phyloP scores from a whole-genome alignment of 495 filamentous ascomycete genomes.

The Aspergillus homomorphus region DNA sequence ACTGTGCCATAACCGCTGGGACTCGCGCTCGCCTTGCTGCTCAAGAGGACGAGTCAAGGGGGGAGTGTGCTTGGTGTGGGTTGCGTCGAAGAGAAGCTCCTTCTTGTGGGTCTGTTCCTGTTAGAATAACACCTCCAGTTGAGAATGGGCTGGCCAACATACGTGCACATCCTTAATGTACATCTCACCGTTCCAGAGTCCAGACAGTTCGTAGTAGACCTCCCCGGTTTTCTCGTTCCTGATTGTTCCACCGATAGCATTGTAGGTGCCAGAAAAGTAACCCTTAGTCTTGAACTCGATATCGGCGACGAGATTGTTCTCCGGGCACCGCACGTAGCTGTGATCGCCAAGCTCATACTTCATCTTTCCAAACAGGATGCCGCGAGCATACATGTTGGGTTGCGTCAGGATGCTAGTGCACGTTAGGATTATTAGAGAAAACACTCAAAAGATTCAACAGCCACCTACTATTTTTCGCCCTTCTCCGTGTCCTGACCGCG shows the following conservation, averaged over 20 bases:
- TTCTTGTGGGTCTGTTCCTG: constrained; percentile 72
- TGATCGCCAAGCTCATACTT: constrained; percentile 98
- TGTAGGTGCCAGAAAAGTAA: constrained; percentile 94
- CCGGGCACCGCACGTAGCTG: constrained; percentile 89
- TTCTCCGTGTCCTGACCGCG: constrained; percentile 57
- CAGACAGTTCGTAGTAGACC: constrained; percentile 82
- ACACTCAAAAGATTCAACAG: neutral
- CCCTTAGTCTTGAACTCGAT: constrained; percentile 99
- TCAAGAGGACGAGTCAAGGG: constrained; percentile 73
- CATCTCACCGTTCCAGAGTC: constrained; percentile 95
- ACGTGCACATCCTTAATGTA: constrained; percentile 78
- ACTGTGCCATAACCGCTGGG: constrained; percentile 78
- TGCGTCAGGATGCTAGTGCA: constrained; percentile 75
- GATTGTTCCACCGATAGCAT: constrained; percentile 90
- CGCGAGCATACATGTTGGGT: constrained; percentile 98
- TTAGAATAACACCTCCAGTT: constrained; percentile 11
- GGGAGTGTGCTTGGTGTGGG: constrained; percentile 67
- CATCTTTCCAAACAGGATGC: constrained; percentile 98
- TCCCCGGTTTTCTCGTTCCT: constrained; percentile 86
- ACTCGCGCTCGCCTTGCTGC: constrained; percentile 90
- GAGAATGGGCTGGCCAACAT: constrained; percentile 21
- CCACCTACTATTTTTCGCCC: constrained; percentile 82
- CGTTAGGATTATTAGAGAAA: constrained; percentile 4
- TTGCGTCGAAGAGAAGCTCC: constrained; percentile 85
- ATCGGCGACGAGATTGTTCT: constrained; percentile 80